These are phyloP conservation scores for Pseudocercospora eumusae DNA, from an alignment of 2,329 filamentous ascomycete genomes.

Conservation along the genomic window DNA sequence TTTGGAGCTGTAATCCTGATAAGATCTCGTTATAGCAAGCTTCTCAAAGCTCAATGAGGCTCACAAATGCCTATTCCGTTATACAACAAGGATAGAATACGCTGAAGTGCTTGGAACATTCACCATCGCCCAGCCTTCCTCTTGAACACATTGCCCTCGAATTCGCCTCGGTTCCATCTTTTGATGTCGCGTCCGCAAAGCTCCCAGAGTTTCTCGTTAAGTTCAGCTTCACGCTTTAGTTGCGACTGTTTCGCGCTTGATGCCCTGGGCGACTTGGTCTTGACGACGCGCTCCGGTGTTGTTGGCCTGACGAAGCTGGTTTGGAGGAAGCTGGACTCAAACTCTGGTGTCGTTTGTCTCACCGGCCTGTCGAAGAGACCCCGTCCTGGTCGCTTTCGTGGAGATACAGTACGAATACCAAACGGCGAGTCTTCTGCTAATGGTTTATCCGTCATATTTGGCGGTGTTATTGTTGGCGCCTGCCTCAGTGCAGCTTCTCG, in stretches of 20 bases:
- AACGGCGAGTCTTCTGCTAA: conserved; percentile 34
- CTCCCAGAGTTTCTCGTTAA: conserved; percentile 37
- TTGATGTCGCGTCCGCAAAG: conserved; percentile 37
- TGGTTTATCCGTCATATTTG: conserved; percentile 29
- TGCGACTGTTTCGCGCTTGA: conserved; percentile 25
- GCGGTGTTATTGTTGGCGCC: conserved; percentile 33
- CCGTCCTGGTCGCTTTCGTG: conserved; percentile 26
- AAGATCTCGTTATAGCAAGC: background rate
- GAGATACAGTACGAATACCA: conserved; percentile 27
- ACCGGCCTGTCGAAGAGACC: conserved; percentile 23
- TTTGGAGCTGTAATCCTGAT: background rate
- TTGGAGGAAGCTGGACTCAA: conserved; percentile 15
- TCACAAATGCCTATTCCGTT: background rate
- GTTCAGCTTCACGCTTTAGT: conserved; percentile 18
- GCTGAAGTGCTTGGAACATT: background rate
- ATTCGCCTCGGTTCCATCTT: conserved; percentile 42
- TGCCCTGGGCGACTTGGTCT: conserved; percentile 17
- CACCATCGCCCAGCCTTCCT: conserved; percentile 39
- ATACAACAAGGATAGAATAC: background rate
- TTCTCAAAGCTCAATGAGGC: background rate
- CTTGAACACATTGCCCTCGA: conserved; percentile 34
- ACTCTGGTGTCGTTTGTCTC: conserved; percentile 8
- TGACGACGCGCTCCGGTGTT: conserved; percentile 18
- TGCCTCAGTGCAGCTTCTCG: conserved; percentile 27
- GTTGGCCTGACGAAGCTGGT: conserved; percentile 17